phyloP scores from a whole-genome alignment of 2,329 filamentous ascomycete species.

The Colletotrichum scovillei region DNA sequence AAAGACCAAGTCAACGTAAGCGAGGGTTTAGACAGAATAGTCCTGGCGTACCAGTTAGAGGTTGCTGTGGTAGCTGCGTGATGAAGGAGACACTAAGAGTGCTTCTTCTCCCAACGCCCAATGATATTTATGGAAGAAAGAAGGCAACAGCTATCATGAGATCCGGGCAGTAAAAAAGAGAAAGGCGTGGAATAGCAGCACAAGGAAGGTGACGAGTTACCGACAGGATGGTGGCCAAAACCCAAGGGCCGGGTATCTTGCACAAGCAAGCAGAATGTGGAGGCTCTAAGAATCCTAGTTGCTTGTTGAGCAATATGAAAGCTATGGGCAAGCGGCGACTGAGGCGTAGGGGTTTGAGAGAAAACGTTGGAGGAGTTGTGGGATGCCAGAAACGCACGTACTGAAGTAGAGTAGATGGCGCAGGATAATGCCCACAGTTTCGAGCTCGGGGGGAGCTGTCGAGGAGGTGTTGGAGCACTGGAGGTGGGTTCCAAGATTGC shows the following conservation, averaged over 20 bases:
- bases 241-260: conserved; percentile 11
- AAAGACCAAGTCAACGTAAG: neutral
- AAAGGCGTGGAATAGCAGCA: neutral
- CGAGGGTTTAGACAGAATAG: neutral
- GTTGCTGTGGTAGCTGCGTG: neutral
- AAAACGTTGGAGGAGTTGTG: neutral
- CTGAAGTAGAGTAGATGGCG: neutral
- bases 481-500: neutral
- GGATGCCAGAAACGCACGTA: neutral
- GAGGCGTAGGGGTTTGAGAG: neutral
- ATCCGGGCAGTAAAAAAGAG: neutral
- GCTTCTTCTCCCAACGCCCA: conserved; percentile 5
- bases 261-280: neutral
- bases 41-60: conserved; percentile 21
- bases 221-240: conserved; percentile 28
- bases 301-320: conserved; percentile 14
- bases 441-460: neutral
- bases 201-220: conserved; percentile 22
- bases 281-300: conserved; percentile 1
- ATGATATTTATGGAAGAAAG: conserved; percentile 26
- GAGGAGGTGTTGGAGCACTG: conserved; percentile 3
- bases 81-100: conserved; percentile 17
- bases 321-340: conserved; percentile 12
- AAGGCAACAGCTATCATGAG: conserved; percentile 8
- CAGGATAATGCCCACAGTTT: neutral